These are phyloP conservation scores for Penicillium nordicum DNA, from an alignment of 2,329 filamentous ascomycete species.

Conservation along the genomic window DNA sequence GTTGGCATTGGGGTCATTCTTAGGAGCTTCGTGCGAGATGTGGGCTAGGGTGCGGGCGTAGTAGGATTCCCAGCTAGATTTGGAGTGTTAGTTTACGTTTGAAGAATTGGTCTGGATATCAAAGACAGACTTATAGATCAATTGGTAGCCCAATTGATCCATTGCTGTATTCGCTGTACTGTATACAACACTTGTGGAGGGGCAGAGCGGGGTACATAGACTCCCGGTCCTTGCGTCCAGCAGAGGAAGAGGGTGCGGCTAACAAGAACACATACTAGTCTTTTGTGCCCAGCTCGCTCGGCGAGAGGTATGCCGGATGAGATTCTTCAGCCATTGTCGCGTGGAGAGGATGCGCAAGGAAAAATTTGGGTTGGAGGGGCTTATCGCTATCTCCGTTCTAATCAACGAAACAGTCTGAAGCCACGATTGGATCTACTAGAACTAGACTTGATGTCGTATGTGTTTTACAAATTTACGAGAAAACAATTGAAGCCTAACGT, in stretches of 20 bases:
- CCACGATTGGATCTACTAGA: neutral
- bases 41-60: constrained; percentile 44
- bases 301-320: constrained; percentile 66
- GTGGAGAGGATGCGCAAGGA: constrained; percentile 7
- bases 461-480: neutral
- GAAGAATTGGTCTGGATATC: neutral
- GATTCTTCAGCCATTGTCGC: constrained; percentile 23
- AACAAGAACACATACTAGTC: constrained; percentile 65
- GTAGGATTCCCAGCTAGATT: constrained; percentile 61
- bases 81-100: constrained; percentile 10
- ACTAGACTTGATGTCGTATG: neutral
- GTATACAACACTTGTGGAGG: neutral
- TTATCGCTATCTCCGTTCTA: constrained; percentile 12
- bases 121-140: neutral
- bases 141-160: neutral
- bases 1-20: constrained; percentile 11
- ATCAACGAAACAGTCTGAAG: neutral
- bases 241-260: neutral
- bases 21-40: constrained; percentile 25
- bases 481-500: constrained; percentile 4
- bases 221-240: neutral
- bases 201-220: constrained; percentile 6
- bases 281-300: constrained; percentile 80
- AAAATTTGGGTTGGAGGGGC: constrained; percentile 14
- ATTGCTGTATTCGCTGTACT: neutral